These are phyloP conservation scores for Candida tammaniensis DNA, from an alignment of 805 yeast species.

Conservation along the genomic window DNA sequence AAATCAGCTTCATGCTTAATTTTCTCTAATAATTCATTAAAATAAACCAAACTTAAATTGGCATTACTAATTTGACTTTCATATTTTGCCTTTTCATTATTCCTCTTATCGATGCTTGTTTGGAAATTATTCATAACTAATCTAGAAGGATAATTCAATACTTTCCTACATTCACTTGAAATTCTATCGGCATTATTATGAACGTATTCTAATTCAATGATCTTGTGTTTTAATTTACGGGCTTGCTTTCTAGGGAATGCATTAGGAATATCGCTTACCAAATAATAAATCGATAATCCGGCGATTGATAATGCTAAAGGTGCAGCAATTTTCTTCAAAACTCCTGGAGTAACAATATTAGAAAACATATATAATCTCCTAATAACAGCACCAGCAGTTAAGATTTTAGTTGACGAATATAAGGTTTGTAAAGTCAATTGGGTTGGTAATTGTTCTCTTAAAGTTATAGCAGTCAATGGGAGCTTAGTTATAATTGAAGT, in stretches of 20 bases:
- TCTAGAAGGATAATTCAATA: constrained; percentile 75
- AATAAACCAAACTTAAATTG: constrained; percentile 54
- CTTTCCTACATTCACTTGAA: constrained; percentile 77
- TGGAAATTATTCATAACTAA: constrained; percentile 76
- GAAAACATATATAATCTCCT: constrained; percentile 35
- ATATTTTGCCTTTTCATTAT: constrained; percentile 54
- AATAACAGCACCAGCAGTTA: constrained; percentile 42
- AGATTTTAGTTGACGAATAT: constrained; percentile 37
- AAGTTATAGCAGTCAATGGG: constrained; percentile 27
- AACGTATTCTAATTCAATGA: constrained; percentile 70
- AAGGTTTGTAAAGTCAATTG: constrained; percentile 41
- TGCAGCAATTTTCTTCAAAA: constrained; percentile 45
- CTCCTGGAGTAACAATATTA: constrained; percentile 34
- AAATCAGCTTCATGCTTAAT: constrained; percentile 40
- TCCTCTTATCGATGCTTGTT: constrained; percentile 58
- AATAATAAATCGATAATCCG: constrained; percentile 55
- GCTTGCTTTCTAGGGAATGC: constrained; percentile 86
- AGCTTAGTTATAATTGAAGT: constrained; percentile 25
- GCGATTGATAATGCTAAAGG: constrained; percentile 53
- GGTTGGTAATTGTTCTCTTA: constrained; percentile 31
- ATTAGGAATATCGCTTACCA: constrained; percentile 79
- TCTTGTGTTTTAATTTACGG: constrained; percentile 59
- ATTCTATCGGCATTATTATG: constrained; percentile 76
- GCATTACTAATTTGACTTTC: constrained; percentile 53
- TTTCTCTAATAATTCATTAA: constrained; percentile 46